A percentile compares a stretch with the other conserved stretches of the same genome.
Evolutionary conservation across 2,329 filamentous ascomycete genomes (phyloP).

Genomic region (Colletotrichum siamense): DNA sequence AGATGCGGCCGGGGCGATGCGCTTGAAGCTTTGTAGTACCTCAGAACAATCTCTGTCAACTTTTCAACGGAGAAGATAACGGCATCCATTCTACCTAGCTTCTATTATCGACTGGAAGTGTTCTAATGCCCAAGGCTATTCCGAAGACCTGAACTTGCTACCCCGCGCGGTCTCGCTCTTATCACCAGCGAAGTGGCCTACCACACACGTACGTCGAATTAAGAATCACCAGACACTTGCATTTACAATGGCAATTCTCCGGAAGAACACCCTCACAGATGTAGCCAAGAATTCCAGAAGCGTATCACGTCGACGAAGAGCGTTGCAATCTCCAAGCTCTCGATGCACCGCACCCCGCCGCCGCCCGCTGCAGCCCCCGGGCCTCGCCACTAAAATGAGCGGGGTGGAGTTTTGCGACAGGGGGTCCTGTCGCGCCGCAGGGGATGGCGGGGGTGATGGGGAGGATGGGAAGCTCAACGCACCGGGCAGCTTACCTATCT

Average conservation of each 20-base stretch:
- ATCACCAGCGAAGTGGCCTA: not conserved
- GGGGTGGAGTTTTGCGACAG: not conserved
- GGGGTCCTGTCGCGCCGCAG: not conserved
- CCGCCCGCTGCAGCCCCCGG: not conserved
- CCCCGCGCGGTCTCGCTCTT: not conserved
- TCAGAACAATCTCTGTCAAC: not conserved
- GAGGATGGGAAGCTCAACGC: not conserved
- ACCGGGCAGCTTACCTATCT: not conserved
- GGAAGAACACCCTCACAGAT: not conserved
- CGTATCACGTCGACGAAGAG: not conserved
- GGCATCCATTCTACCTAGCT: not conserved
- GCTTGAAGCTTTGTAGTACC: not conserved
- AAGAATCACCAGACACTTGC: not conserved
- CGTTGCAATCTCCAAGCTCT: not conserved
- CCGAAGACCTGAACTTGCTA: not conserved
- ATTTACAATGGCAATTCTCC: not conserved
- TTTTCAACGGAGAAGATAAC: not conserved
- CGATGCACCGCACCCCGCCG: not conserved
- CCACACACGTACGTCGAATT: not conserved
- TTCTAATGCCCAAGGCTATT: no score
- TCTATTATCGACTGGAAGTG: not conserved
- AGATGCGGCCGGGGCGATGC: not conserved
- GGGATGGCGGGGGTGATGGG: not conserved
- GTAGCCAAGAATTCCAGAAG: not conserved
- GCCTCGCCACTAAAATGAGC: not conserved